Base-by-base conservation (phyloP, 2,329 filamentous ascomycete species). In the Ophiostoma sp. region DNA sequence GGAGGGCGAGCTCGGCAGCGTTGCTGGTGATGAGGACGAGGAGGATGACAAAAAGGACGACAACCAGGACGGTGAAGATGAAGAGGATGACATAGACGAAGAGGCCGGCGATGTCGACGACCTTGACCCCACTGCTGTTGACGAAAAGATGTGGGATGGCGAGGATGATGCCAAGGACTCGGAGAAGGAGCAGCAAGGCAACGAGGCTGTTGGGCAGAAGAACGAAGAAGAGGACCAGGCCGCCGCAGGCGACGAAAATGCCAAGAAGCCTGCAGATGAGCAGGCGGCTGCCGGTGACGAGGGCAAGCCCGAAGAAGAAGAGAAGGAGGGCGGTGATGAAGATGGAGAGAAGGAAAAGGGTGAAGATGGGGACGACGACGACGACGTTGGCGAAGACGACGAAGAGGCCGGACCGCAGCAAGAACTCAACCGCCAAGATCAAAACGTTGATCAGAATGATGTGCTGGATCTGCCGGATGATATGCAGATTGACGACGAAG, bases 111-210 rank as follows among this genome's bases (percentile, higher is more conserved):
- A 93, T 74, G 93, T 98, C 11, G 92, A 97, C 79, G 92, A 96
- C 74, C 82, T 97, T 58, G 94, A 97, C 73, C 89, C 92, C 12
- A 90, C 88, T 16, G 91, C 94, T 27, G 90, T 98, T 1, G 96
- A 99, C 76, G 96, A 99, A 80, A 99, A 98, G 82, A 93, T 98
- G 85, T 99, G 95, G 95, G 93, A 99, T 78, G 93, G 93, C 52
- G 88, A 89, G 63, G 88, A 89, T 67, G 89, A 92, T 60, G 89
- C 91, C 65, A 85, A 93, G 62, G 87, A 93, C 64, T 88, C 90
- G 1, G 90, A 94, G 64, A 95, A 95, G 73, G 90, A 97, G 62
- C 90, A 92, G 74, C 83, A 92, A 75, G 89, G 87, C 5, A 87
- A 93, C 67, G 84, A 92, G 69, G 81, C 90, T 27, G 88, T 91